Evolutionary conservation across 331 rosid species (phyloP).

Genomic region (Dryas integrifolia): DNA sequence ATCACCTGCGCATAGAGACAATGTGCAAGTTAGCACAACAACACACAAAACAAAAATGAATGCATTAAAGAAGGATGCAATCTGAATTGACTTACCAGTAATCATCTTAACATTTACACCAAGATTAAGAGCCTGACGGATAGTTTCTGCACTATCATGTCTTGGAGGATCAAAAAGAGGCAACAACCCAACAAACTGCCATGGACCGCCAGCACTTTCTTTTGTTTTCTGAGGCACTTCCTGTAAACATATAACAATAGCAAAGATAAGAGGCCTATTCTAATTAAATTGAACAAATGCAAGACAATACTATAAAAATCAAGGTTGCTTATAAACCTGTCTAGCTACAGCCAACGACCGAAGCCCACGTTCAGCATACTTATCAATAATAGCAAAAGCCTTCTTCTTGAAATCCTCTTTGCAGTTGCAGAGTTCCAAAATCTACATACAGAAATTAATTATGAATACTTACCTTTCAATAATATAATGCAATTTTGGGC

Average conservation of each 20-base stretch:
- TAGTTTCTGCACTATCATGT: constrained; percentile 98
- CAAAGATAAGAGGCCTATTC: constrained; percentile 6
- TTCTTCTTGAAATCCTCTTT: constrained; percentile 83
- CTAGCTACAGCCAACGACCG: constrained; percentile 90
- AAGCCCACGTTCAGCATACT: constrained; percentile 96
- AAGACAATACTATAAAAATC: constrained; percentile 4
- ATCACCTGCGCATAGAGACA: constrained; percentile 53
- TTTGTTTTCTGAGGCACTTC: constrained; percentile 77
- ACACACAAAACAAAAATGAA: constrained; percentile 1
- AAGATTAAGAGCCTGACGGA: constrained; percentile 87
- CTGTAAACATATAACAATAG: constrained; percentile 37
- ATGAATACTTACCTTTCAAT: constrained; percentile 6
- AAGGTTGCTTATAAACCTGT: constrained; percentile 56
- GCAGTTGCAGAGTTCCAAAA: constrained; percentile 69
- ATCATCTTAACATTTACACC: constrained; percentile 99
- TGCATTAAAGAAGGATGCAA: neutral
- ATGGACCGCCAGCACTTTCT: constrained; percentile 76
- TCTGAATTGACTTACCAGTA: constrained; percentile 62
- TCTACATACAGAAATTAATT: constrained; percentile 40
- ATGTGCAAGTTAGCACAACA: constrained; percentile 5
- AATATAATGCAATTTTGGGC: neutral
- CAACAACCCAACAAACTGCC: constrained; percentile 94
- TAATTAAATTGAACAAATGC: neutral
- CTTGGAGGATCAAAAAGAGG: constrained; percentile 95
- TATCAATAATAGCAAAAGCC: constrained; percentile 67